Evolutionary conservation across 495 filamentous ascomycete genomes (phyloP).

Genomic region (Trichoderma parareesei): DNA sequence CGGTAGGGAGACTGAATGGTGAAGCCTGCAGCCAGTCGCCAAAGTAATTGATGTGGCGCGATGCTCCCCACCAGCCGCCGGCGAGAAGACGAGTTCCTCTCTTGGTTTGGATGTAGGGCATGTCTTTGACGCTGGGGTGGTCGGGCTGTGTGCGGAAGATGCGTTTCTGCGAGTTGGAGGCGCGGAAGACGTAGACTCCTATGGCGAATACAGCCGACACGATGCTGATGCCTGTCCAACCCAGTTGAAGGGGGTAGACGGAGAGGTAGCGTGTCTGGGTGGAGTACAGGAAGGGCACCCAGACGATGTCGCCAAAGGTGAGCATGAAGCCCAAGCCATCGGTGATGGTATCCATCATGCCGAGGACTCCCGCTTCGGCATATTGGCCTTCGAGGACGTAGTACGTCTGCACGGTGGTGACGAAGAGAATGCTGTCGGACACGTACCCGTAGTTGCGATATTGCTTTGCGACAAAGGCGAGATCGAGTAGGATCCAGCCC

Average conservation of each 20-base stretch:
- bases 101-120: slow-evolving; percentile 83
- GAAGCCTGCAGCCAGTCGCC: slow-evolving; percentile 94
- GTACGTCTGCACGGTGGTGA: slow-evolving; percentile 67
- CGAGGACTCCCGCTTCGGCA: slow-evolving; percentile 86
- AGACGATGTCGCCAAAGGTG: slow-evolving; percentile 84
- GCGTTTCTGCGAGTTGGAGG: slow-evolving; percentile 90
- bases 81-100: slow-evolving; percentile 71
- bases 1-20: slow-evolving; percentile 86
- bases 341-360: slow-evolving; percentile 90
- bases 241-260: slow-evolving; percentile 70
- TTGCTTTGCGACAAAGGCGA: slow-evolving; percentile 80
- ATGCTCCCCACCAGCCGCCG: slow-evolving; percentile 90
- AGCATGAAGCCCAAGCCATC: slow-evolving; percentile 98
- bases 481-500: slow-evolving; percentile 80
- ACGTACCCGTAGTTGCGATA: slow-evolving; percentile 74
- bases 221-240: slow-evolving; percentile 50
- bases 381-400: slow-evolving; percentile 80
- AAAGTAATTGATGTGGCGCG: slow-evolving; percentile 92
- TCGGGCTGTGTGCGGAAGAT: slow-evolving; percentile 81
- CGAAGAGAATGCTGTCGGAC: slow-evolving; percentile 80
- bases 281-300: slow-evolving; percentile 87
- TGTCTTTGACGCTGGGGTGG: slow-evolving; percentile 69
- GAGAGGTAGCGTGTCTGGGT: slow-evolving; percentile 84
- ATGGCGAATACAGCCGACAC: slow-evolving; percentile 56
- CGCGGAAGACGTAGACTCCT: slow-evolving; percentile 86